phyloP scores from a whole-genome alignment of 2,329 filamentous ascomycete species.

The Mycosphaerella arachidis region DNA sequence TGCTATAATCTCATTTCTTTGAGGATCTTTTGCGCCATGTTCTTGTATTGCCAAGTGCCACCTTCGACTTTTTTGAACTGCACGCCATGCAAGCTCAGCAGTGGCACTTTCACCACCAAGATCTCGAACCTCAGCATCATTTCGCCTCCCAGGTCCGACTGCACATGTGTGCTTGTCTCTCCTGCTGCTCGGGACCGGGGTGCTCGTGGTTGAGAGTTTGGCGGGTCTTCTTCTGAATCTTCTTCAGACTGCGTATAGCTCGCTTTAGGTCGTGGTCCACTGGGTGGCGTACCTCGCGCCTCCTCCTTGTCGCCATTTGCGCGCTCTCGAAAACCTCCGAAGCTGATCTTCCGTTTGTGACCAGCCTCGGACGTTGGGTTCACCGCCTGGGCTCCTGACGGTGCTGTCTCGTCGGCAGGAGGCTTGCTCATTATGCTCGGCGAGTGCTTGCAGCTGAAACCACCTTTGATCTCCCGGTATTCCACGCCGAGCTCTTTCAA shows the following conservation, averaged over 20 bases:
- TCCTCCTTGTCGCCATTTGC: constrained; percentile 59
- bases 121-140: constrained; percentile 90
- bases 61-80: constrained; percentile 97
- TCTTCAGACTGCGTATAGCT: constrained; percentile 67
- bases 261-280: constrained; percentile 60
- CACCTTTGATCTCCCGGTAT: constrained; percentile 85
- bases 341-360: constrained; percentile 77
- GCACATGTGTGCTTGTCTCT: constrained; percentile 87
- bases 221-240: constrained; percentile 29
- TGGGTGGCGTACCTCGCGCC: constrained; percentile 44
- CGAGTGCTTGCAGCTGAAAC: constrained; percentile 81
- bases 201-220: constrained; percentile 30
- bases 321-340: constrained; percentile 63
- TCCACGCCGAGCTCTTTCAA: constrained; percentile 84
- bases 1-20: constrained; percentile 70
- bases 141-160: constrained; percentile 79
- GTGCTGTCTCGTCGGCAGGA: constrained; percentile 35
- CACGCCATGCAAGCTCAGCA: constrained; percentile 88
- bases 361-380: constrained; percentile 44
- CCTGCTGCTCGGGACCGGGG: constrained; percentile 53
- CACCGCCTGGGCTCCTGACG: constrained; percentile 55
- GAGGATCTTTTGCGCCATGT: constrained; percentile 94
- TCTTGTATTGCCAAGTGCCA: constrained; percentile 98
- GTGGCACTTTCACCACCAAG: constrained; percentile 92
- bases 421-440: constrained; percentile 83